A percentile compares a stretch with the other conserved stretches of the same genome.
Evolutionary conservation across 176 grass and related monocot species (phyloP).

Genomic region (Hyparrhenia diplandra): DNA sequence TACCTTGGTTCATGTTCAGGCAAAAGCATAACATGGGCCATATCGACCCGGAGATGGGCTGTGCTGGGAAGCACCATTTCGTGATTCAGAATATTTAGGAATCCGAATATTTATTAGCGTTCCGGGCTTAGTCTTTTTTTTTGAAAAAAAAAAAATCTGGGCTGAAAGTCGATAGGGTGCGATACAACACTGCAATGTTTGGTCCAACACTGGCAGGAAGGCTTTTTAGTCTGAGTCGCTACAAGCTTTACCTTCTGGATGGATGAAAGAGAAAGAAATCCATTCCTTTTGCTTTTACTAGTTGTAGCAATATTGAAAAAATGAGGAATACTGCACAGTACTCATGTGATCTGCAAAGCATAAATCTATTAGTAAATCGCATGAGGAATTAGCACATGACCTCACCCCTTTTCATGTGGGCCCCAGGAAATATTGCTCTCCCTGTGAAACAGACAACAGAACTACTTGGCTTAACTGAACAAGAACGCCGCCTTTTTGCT

Average conservation of each 20-base stretch:
- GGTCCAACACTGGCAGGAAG: not conserved
- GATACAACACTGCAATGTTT: not conserved
- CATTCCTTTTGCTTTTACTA: not conserved
- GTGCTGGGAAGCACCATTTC: not conserved
- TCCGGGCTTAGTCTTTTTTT: too few relatives aligned
- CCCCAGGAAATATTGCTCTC: not conserved
- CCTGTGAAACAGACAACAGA: conserved; percentile 1
- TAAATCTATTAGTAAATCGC: not conserved
- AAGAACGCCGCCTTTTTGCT: too few relatives aligned
- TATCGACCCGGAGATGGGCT: not conserved
- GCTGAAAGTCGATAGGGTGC: not conserved
- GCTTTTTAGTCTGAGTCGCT: not conserved
- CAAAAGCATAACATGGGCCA: not conserved
- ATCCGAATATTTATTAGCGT: too few relatives aligned
- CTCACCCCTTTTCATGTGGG: not conserved
- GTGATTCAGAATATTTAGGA: not conserved
- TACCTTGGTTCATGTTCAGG: too few relatives aligned
- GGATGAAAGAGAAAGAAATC: not conserved
- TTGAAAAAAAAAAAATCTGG: too few relatives aligned
- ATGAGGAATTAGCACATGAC: not conserved
- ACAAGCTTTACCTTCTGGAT: not conserved
- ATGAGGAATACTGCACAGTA: not conserved
- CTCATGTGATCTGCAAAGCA: not conserved
- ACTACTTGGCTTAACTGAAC: not conserved
- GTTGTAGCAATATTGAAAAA: not conserved